These are phyloP conservation scores for Nicotiana sylvestris DNA, from an alignment of 257 asterid species.

Conservation along the genomic window DNA sequence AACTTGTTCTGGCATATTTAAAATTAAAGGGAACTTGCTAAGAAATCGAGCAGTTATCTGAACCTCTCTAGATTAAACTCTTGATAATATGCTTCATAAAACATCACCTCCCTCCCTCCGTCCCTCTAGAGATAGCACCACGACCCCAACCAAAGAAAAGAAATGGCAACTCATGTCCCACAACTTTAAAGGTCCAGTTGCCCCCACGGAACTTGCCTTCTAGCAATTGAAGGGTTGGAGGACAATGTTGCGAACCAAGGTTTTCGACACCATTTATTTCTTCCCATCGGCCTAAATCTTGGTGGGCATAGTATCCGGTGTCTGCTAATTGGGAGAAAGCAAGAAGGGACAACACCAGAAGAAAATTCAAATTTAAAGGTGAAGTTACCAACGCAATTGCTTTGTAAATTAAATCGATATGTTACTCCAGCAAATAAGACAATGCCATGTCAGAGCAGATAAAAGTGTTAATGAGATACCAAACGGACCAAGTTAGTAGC, in stretches of 20 bases:
- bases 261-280: neutral
- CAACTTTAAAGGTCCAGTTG: neutral
- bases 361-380: neutral
- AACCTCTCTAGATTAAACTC: neutral
- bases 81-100: neutral
- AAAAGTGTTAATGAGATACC: neutral
- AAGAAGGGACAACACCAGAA: neutral
- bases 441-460: neutral
- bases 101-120: neutral
- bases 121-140: neutral
- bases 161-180: neutral
- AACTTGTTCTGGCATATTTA: neutral
- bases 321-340: neutral
- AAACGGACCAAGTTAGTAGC: neutral
- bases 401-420: neutral
- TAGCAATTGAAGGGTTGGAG: neutral
- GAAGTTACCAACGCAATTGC: neutral
- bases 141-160: neutral
- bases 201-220: neutral
- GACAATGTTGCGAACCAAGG: neutral
- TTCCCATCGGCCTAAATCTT: neutral
- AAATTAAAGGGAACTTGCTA: neutral
- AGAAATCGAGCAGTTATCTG: neutral
- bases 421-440: neutral
- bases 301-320: neutral